phyloP scores from a whole-genome alignment of 768 basidiomycete species.

The Hirschioporus abietinus region DNA sequence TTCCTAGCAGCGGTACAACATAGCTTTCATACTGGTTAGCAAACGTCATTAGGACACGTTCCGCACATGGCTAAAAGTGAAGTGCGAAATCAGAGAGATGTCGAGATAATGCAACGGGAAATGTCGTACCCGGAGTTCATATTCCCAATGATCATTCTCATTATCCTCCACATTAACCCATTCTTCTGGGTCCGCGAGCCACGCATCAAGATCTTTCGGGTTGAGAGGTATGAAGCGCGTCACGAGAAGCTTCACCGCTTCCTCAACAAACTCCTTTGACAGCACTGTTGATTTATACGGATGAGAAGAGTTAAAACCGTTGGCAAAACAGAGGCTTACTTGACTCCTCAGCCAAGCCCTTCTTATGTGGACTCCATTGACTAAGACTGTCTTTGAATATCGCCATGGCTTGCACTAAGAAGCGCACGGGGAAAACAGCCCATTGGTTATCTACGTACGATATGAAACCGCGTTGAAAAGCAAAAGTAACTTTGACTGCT shows the following conservation, averaged over 20 bases:
- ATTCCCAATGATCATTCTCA: constrained; percentile 91
- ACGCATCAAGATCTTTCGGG: constrained; percentile 71
- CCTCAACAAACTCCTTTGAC: constrained; percentile 64
- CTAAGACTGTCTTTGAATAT: constrained; percentile 79
- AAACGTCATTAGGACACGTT: constrained; percentile 83
- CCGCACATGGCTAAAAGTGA: constrained; percentile 73
- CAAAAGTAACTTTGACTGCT: neutral
- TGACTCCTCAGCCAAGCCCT: constrained; percentile 53
- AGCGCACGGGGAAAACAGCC: constrained; percentile 70
- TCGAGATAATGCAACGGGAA: constrained; percentile 1
- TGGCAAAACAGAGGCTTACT: constrained; percentile 31
- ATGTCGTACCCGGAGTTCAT: constrained; percentile 71
- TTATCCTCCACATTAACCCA: constrained; percentile 90
- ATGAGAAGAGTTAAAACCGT: constrained; percentile 2
- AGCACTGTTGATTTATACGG: constrained; percentile 33
- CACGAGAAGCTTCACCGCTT: constrained; percentile 70
- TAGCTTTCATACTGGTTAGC: constrained; percentile 63
- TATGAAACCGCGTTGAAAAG: neutral
- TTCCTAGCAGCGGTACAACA: constrained; percentile 60
- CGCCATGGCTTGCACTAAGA: constrained; percentile 81
- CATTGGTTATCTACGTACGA: constrained; percentile 46
- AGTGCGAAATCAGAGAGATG: constrained; percentile 4
- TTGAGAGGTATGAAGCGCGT: constrained; percentile 83
- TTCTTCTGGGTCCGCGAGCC: constrained; percentile 89
- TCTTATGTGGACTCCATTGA: constrained; percentile 70